Conservation (phyloP, 164 flowering plant genomes). For the Nymphaea colorata region DNA sequence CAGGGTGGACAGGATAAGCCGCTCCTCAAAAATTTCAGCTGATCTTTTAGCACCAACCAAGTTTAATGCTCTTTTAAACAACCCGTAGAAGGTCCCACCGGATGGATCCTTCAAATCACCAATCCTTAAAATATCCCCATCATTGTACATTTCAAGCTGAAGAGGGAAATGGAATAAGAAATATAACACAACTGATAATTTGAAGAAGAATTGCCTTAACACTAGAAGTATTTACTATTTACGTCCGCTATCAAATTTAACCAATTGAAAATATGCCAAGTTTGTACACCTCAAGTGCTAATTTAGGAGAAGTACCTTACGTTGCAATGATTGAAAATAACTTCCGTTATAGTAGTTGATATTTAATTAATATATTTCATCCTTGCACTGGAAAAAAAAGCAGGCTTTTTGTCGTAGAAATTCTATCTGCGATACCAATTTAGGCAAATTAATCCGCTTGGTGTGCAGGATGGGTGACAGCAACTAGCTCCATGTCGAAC, state of each 20-base stretch:
- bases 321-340: neutral
- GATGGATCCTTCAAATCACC: conserved; percentile 49
- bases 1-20: conserved; percentile 31
- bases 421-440: too few relatives aligned
- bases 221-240: neutral
- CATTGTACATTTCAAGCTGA: conserved; percentile 67
- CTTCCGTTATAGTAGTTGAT: neutral
- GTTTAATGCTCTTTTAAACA: conserved; percentile 29
- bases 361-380: neutral
- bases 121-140: conserved; percentile 44
- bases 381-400: neutral
- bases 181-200: neutral
- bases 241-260: too few relatives aligned
- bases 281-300: neutral
- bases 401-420: too few relatives aligned
- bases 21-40: conserved; percentile 22
- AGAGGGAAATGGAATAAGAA: conserved; percentile 6
- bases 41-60: conserved; percentile 22
- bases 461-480: too few relatives aligned
- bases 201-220: neutral
- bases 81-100: conserved; percentile 27
- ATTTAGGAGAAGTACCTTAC: too few relatives aligned
- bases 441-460: too few relatives aligned
- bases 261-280: neutral
- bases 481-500: too few relatives aligned